Base-by-base conservation (phyloP, 129 eudicot species). In the Lactuca sativa region DNA sequence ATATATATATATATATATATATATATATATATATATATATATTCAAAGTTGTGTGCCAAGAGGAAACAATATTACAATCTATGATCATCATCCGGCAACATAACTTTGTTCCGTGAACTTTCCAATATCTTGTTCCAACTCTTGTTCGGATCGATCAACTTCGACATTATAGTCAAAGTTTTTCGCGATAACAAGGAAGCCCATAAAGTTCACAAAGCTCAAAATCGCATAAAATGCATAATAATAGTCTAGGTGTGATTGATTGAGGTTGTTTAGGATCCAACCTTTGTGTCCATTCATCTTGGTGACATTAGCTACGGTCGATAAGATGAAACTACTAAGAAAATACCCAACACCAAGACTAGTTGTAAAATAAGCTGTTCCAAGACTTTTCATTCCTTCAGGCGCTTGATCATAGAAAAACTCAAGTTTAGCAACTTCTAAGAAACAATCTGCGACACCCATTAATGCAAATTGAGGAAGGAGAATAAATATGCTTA, bases 341-440 rank as follows among this genome's bases (percentile, higher is more conserved):
- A 85, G 73, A 56, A 84, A 88, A 68, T 34, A 64, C 32, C 95
- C 90, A 4, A 83, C 70, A 36, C 95, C 97, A 6, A 88, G 11
- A 67, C 88, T 86, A 1, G 83, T 81, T 0, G 83, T 76, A 16
- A 78, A 80, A 15, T 85, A 82, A 40, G 95, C 82, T 4, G 87
- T 76, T 18, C 97, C 97, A 6, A 87, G 77, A 41, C 96, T 90
- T 66, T 88, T 90, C 96, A 90, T 86, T 3, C 84, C 88, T 59
- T 90, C 83, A 0, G 95, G 96, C 12, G 89, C 90, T 73, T 90
- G 95, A 68, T 86, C 96, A 37, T 86, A 89, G 82, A 90, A 90
- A 21, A 90, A 73, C 74, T 90, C 93, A 14, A 86, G 67, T 63
- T 87, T 85, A 1, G 87, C 97, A 4, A 81, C 83, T 43, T 83